phyloP scores from a whole-genome alignment of 164 flowering plant genomes.

The grape (Vitis vinifera) region ASM3070453v1 NC_081805.1:8063501-8064000 shows the following conservation, averaged over 20 bases:
- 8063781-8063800: conserved; percentile 12
- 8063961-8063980: conserved; percentile 17
- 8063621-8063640: no score
- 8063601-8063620: no score
- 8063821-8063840: not conserved
- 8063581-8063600: no score
- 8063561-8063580: no score
- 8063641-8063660: no score
- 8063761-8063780: conserved; percentile 18
- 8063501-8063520: no score
- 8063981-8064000: conserved; percentile 9
- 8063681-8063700: not conserved
- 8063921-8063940: conserved; percentile 12
- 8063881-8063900: no score
- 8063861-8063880: not conserved
- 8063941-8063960: conserved; percentile 21
- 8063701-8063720: not conserved
- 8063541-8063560: no score
- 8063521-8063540: no score
- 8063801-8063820: conserved; percentile 23
- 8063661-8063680: not conserved
- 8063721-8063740: conserved; percentile 39
- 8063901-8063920: conserved; percentile 22
- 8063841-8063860: not conserved
- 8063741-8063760: conserved; percentile 45